Percentiles rank a stretch among this genome's conserved stretches.
These are phyloP conservation scores for Erucastrum elatum DNA, from an alignment of 345 rosid species.

Conservation along the genomic window DNA sequence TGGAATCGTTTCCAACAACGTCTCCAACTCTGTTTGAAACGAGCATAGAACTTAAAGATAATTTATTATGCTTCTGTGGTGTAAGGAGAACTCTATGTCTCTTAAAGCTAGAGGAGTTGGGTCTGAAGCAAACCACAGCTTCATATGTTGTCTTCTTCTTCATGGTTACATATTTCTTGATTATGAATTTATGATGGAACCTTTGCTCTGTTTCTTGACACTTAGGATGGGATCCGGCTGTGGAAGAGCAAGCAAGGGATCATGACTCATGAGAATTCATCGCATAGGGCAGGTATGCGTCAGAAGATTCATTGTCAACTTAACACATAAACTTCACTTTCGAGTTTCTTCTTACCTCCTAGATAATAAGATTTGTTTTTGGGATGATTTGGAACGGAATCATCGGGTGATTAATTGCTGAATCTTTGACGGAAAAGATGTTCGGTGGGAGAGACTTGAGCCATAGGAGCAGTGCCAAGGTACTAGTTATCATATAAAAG, in stretches of 20 bases:
- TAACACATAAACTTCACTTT: not conserved
- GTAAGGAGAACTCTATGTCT: conserved; percentile 59
- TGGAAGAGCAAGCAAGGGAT: conserved; percentile 3
- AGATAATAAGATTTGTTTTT: not conserved
- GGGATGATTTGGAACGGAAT: conserved; percentile 46
- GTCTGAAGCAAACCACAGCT: too few species aligned
- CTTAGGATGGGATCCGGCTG: not conserved
- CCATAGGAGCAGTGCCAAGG: not conserved
- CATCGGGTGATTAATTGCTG: conserved; percentile 60
- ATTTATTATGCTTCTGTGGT: conserved; percentile 5
- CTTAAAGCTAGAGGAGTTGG: conserved; percentile 66
- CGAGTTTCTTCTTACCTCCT: not conserved
- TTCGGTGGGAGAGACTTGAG: conserved; percentile 58
- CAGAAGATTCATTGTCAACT: not conserved
- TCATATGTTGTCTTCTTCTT: too few species aligned
- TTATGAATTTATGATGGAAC: too few species aligned
- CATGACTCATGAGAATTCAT: conserved; percentile 1
- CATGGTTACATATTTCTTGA: too few species aligned
- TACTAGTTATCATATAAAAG: too few species aligned
- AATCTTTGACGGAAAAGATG: conserved; percentile 65
- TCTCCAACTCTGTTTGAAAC: not conserved
- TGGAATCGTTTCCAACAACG: too few species aligned
- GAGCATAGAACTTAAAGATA: not conserved
- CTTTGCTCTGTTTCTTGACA: not conserved
- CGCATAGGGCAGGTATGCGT: not conserved